Conservation (phyloP, 2,329 filamentous ascomycete genomes). For the Pyricularia sp. region DNA sequence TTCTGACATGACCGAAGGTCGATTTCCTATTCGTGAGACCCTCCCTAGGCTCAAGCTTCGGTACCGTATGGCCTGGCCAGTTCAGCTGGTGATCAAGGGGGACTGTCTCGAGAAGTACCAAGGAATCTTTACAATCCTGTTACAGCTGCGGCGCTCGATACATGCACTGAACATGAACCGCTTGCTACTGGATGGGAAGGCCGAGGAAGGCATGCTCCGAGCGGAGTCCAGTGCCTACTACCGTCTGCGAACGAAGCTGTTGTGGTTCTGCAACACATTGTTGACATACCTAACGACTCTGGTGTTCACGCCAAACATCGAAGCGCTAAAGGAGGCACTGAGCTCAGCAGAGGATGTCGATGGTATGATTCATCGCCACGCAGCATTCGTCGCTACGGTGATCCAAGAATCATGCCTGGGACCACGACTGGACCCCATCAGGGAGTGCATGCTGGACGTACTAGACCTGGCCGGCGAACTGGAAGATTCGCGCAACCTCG, state of each 20-base stretch:
- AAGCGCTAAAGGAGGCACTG: conserved; percentile 48
- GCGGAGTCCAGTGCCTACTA: conserved; percentile 30
- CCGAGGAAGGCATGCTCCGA: conserved; percentile 26
- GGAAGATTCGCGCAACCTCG: conserved; percentile 44
- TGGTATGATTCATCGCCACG: conserved; percentile 65
- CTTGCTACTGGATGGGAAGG: conserved; percentile 29
- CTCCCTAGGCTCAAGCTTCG: conserved; percentile 55
- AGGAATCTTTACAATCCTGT: conserved; percentile 61
- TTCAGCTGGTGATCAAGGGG: conserved; percentile 64
- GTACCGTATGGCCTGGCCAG: conserved; percentile 59
- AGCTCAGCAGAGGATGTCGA: conserved; percentile 63
- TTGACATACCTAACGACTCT: conserved; percentile 69
- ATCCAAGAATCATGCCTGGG: conserved; percentile 63
- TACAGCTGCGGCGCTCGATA: conserved; percentile 67
- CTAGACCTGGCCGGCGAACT: conserved; percentile 68
- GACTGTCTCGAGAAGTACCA: conserved; percentile 59
- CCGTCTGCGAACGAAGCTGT: conserved; percentile 55
- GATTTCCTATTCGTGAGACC: conserved; percentile 46
- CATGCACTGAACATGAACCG: conserved; percentile 52
- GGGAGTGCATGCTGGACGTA: conserved; percentile 62
- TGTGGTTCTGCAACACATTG: conserved; percentile 70
- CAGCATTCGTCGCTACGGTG: conserved; percentile 51
- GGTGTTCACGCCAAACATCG: conserved; percentile 54
- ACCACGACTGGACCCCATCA: conserved; percentile 58
- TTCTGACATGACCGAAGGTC: neutral